Base-by-base conservation (phyloP, 108 stramenopile species). In the Cylindrotheca fusiformis region DNA sequence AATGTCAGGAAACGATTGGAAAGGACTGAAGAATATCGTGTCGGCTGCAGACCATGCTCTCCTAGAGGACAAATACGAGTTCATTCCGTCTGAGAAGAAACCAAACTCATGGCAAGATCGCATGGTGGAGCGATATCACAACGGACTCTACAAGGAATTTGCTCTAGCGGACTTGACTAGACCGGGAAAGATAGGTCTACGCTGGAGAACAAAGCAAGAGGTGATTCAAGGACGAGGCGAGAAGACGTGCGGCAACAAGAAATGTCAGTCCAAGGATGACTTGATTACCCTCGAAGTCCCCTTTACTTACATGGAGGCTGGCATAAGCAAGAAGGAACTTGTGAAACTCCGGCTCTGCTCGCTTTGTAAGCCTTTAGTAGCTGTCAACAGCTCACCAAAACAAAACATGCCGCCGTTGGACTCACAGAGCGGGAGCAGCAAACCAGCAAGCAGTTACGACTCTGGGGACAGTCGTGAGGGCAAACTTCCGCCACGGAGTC, bases 181-280 rank as follows among this genome's bases (percentile, higher is more conserved):
- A 4, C 68, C 59, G 18, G 68, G 77, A 20, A 57, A 67, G 57
- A 48, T 88, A 2, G 93, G 93, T 25, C 57, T 94, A 48, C 75
- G 89, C 19, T 94, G 93, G 89, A 68, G 93, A 49, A 89, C 87
- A 0, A 65, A 77, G 58, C 32, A 55, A 18, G 93, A 94, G 71
- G 93, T 94, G 0, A 30, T 53, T 31, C 25, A 57, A 28, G 93
- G 85, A 4, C 78, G 66, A 47, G 93, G 93, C 48, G 77, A 82
- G 44, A 30, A 41, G n/a, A 74, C 66, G 17, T 94, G 93, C 68
- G 93, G 86, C 17, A 91, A 91, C 52, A 81, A 85, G 55, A 57
- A 73, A 8, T 91, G 90, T 46, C 10, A 48, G 5, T 18, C 29
- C 17, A 21, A 27, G 17, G 12, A 33, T 20, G 20, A 23, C 23